These are phyloP conservation scores for Colletotrichum tanaceti DNA, from an alignment of 2,329 filamentous ascomycete genomes.

Conservation along the genomic window DNA sequence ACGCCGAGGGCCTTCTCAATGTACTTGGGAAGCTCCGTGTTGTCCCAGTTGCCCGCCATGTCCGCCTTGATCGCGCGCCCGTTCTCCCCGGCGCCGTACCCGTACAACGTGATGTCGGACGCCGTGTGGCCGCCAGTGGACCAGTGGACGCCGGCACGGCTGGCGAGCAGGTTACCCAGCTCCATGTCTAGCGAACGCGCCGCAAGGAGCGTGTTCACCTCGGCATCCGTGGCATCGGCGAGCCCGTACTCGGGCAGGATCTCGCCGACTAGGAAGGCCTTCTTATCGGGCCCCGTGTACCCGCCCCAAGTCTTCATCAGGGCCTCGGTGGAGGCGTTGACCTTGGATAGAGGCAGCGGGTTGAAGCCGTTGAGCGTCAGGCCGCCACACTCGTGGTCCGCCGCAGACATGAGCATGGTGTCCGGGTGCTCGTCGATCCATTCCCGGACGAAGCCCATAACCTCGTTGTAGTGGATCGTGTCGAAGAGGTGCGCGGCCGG, in stretches of 20 bases:
- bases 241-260: conserved; percentile 50
- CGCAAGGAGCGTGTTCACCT: conserved; percentile 46
- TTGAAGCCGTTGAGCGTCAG: conserved; percentile 53
- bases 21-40: conserved; percentile 45
- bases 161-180: conserved; percentile 47
- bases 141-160: conserved; percentile 44
- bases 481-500: conserved; percentile 63
- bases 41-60: conserved; percentile 45
- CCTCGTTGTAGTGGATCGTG: conserved; percentile 54
- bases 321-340: conserved; percentile 48
- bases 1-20: conserved; percentile 44
- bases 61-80: conserved; percentile 37
- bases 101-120: conserved; percentile 52
- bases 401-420: conserved; percentile 53
- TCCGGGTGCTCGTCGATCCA: conserved; percentile 55
- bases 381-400: conserved; percentile 56
- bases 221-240: conserved; percentile 45
- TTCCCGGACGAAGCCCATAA: conserved; percentile 51
- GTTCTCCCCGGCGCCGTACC: conserved; percentile 45
- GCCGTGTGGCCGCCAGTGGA: conserved; percentile 43
- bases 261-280: conserved; percentile 45
- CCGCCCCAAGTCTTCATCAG: conserved; percentile 45
- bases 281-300: conserved; percentile 48
- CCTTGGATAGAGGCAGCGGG: conserved; percentile 47
- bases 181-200: conserved; percentile 45